Evolutionary conservation across 805 yeast species (phyloP), one percentile per base, ranked within the genome.

Genomic region (Saccharomycopsis selenospora): DNA sequence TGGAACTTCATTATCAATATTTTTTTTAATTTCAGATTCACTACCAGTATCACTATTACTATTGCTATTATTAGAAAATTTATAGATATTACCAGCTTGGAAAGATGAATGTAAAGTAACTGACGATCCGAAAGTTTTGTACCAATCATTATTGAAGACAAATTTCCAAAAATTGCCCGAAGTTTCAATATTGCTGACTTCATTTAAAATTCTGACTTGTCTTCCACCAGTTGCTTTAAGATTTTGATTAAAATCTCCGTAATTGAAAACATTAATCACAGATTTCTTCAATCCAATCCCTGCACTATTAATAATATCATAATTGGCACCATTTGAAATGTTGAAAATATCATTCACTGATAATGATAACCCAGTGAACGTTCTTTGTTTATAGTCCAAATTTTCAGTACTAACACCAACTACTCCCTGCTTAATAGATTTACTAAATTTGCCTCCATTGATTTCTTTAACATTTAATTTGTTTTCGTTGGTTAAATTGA

Each of bases 101-200:
- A 44, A 23, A 13, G 46, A 33, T 24, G 14, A 17, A 10, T 40
- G 30, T 23, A 47, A 43, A 11, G 53, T 50, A 5, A 47, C 10
- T 11, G 30, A 27, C 14, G 44, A 27, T 22, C 42, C 42, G 26
- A 50, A 40, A 13, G 46, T 40, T 8, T 17, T 14, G 38, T 30
- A 50, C n/a, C 29, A 43, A 25, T 50, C 45, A 2, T 14, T 40
- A 8, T 11, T 40, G 6, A 41, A 27, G 4, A 43, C 23, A 8
- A 27, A 29, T 41, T 50, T 50, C 40, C 42, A 43, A 40, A 44
- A 47, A 2, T 43, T 22, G 28, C 47, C 42, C n/a, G 28, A 4
- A 28, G 17, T 27, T 22, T 20, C 10, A n/a, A n/a, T n/a, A 3
- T 22, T 26, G 8, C 43, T 28, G 22, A 36, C 18, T 29, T 49